phyloP scores from a whole-genome alignment of 495 filamentous ascomycete species.

The Hypoxylon cercidicola region DNA sequence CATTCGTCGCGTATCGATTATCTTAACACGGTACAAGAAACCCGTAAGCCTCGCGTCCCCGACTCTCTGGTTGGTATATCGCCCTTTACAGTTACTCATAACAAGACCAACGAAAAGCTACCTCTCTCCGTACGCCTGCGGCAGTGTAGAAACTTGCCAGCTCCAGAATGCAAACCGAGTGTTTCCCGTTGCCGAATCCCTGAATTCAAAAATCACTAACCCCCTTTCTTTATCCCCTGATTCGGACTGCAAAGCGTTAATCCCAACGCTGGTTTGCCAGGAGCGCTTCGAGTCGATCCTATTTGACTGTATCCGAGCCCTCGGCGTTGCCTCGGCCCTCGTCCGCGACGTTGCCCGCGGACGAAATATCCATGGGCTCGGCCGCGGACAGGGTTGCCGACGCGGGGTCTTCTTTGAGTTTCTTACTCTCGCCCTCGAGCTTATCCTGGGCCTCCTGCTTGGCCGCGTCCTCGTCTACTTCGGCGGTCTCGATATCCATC shows the following conservation, averaged over 20 bases:
- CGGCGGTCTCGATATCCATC: slow-evolving; percentile 20
- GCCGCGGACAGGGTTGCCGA: neutral
- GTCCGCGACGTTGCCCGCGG: slow-evolving; percentile 31
- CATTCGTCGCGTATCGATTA: too few species aligned
- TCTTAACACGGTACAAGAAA: neutral
- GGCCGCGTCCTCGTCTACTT: slow-evolving; percentile 39
- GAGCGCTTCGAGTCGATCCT: too few species aligned
- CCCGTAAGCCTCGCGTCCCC: too few species aligned
- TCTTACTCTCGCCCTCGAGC: slow-evolving; percentile 48
- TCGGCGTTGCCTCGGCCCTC: neutral
- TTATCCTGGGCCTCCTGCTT: slow-evolving; percentile 60
- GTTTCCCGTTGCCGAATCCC: too few species aligned
- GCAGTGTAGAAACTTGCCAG: too few species aligned
- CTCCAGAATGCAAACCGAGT: too few species aligned
- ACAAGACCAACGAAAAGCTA: neutral
- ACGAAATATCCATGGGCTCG: slow-evolving; percentile 20
- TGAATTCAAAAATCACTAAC: too few species aligned
- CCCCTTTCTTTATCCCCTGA: too few species aligned
- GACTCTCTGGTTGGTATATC: too few species aligned
- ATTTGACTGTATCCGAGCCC: neutral
- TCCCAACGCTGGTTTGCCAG: too few species aligned
- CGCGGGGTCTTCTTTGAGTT: slow-evolving; percentile 50
- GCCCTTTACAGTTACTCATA: neutral
- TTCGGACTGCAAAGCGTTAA: too few species aligned
- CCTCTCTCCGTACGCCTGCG: too few species aligned